Evolutionary conservation across 257 asterid genomes (phyloP), one percentile per base, ranked within the genome.

Genomic region (Rauvolfia tetraphylla): DNA sequence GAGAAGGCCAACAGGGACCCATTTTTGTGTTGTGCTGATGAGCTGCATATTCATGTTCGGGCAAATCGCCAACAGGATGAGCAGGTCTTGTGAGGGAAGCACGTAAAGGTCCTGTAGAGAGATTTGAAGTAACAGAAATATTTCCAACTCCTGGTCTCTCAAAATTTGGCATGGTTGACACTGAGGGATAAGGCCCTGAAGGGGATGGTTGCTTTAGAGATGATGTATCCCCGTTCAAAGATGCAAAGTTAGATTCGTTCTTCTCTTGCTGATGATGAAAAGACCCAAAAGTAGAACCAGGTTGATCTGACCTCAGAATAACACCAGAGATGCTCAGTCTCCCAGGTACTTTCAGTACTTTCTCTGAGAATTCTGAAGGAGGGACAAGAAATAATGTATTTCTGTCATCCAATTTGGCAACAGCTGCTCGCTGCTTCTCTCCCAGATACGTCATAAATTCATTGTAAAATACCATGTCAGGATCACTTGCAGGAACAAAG

Each of bases 381-480:
- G 98, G 97, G n/a, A 94, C 96, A 15, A 94, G 98, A 83, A 94
- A 94, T 81, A 94, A 84, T 71, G 98, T 90, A 73, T 81, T 89
- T 76, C 78, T 70, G 53, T 92, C 97, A 53, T 94, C 98, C 83
- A 94, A 79, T 87, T 89, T 92, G 48, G 94, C 96, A 17, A 94
- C 97, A 25, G 97, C 98, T 57, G 96, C 98, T 18, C 97, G 90
- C 81, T 94, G 91, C 79, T 86, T 90, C 83, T 94, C 98, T 48
- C 85, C 96, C 0, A 94, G 96, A 85, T 90, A 94, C 81, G 83
- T 83, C 97, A 88, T 86, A 90, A 94, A 94, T 78, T 94, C 98
- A 7, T 92, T 94, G 86, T 92, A 94, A 79, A 84, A 89, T 62
- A 90, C 78, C 63, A 94, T 94, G 81, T 94, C 97, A 29, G 90